Evolutionary conservation across 1,284 basidiomycete species (phyloP).

Genomic region (Entoloma clypeatum): DNA sequence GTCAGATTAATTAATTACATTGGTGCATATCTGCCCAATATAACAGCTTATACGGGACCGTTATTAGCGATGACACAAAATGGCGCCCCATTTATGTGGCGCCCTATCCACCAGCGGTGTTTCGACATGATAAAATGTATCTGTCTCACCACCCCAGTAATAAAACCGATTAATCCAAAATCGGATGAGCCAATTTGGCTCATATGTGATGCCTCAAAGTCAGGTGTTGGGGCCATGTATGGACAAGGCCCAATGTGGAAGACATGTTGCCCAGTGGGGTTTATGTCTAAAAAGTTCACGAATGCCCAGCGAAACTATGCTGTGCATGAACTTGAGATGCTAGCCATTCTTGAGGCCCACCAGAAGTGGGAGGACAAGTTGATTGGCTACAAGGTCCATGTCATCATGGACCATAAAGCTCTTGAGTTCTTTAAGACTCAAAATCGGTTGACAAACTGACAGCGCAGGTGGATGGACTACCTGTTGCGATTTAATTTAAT

Average conservation of each 20-base stretch:
- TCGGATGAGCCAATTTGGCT: conserved; percentile 36
- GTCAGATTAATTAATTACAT: conserved; percentile 40
- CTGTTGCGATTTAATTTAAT: conserved; percentile 25
- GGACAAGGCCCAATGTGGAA: conserved; percentile 36
- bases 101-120: conserved; percentile 31
- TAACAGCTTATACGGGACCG: conserved; percentile 29
- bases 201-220: conserved; percentile 37
- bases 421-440: conserved; percentile 27
- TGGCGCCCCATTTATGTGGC: conserved; percentile 26
- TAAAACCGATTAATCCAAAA: conserved; percentile 31
- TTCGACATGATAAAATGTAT: conserved; percentile 34
- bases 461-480: conserved; percentile 26
- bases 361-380: conserved; percentile 36
- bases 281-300: conserved; percentile 40
- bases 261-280: conserved; percentile 33
- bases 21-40: conserved; percentile 34
- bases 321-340: conserved; percentile 34
- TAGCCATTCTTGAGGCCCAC: conserved; percentile 36
- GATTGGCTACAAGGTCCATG: conserved; percentile 20
- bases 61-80: conserved; percentile 29
- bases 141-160: conserved; percentile 27
- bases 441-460: conserved; percentile 13
- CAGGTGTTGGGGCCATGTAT: conserved; percentile 36
- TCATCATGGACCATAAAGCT: conserved; percentile 30
- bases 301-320: conserved; percentile 35